Percentiles rank a stretch among this genome's conserved stretches.
Conservation (phyloP, 768 basidiomycete genomes). For the Trametes villosa region DNA sequence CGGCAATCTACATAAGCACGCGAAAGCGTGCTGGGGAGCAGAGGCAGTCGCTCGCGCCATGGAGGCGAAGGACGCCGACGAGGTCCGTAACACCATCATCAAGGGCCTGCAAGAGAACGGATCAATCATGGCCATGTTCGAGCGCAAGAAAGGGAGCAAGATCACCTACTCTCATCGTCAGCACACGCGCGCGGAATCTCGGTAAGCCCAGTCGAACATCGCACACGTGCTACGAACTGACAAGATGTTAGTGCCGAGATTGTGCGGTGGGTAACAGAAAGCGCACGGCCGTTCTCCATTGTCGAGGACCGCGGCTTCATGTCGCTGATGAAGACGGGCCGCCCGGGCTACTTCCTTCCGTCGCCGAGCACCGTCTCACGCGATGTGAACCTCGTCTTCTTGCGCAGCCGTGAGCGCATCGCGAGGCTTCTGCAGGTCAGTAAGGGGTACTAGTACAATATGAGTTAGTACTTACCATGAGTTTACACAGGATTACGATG, state of each 20-base stretch:
- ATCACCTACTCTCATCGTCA: constrained; percentile 36
- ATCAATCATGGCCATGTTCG: constrained; percentile 34
- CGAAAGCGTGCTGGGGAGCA: no score
- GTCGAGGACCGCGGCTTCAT: constrained; percentile 40
- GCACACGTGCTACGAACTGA: background rate
- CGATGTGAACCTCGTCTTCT: constrained; percentile 39
- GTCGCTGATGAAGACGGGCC: constrained; percentile 39
- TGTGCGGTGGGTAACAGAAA: constrained; percentile 42
- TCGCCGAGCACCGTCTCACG: constrained; percentile 36
- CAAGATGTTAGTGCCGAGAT: constrained; percentile 32
- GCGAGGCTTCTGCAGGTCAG: constrained; percentile 27
- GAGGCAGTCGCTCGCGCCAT: no score
- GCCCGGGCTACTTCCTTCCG: constrained; percentile 40
- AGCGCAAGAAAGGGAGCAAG: constrained; percentile 28
- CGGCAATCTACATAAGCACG: no score
- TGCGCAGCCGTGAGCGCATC: constrained; percentile 23
- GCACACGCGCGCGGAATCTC: constrained; percentile 30
- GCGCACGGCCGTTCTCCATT: constrained; percentile 38
- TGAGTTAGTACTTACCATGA: no score
- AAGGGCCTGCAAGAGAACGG: no score
- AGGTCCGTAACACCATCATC: no score
- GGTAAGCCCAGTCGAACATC: background rate
- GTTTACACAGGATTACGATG: no score
- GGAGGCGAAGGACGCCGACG: no score
- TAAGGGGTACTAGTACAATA: no score